Percentiles rank a stretch among this genome's conserved stretches.
Evolutionary conservation across 1,139 yeast species (phyloP).

Genomic region (Yueomyces sp.): DNA sequence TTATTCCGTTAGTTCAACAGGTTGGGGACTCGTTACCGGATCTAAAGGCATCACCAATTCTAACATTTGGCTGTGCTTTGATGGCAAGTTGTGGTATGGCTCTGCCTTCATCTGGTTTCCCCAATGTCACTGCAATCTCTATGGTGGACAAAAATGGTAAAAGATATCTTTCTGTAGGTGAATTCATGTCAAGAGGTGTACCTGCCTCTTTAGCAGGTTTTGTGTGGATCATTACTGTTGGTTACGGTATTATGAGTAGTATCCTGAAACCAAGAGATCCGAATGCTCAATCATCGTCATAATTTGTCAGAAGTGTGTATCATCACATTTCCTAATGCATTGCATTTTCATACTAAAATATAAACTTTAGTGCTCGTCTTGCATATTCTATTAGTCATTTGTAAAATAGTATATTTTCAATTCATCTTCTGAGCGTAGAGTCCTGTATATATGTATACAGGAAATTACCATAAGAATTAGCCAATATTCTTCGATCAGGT

Average conservation of each 20-base stretch:
- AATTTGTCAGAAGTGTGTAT: conserved; percentile 14
- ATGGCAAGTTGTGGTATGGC: conserved; percentile 71
- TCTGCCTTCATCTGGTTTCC: conserved; percentile 64
- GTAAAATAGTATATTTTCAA: too few relatives aligned
- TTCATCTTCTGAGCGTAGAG: too few relatives aligned
- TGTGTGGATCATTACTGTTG: conserved; percentile 45
- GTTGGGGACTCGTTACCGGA: conserved; percentile 45
- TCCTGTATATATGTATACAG: too few relatives aligned
- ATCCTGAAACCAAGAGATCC: conserved; percentile 7
- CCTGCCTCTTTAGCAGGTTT: conserved; percentile 52
- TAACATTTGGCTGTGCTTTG: conserved; percentile 56
- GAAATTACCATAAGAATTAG: too few relatives aligned
- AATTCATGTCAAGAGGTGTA: conserved; percentile 60
- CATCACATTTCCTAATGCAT: conserved; percentile 50
- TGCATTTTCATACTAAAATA: conserved; percentile 11
- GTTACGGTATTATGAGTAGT: conserved; percentile 50
- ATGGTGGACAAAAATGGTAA: conserved; percentile 63
- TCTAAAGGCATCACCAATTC: conserved; percentile 39
- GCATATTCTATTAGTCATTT: too few relatives aligned
- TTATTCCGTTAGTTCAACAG: conserved; percentile 57
- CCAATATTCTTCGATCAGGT: too few relatives aligned
- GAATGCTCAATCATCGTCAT: conserved; percentile 1
- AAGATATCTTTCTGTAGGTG: conserved; percentile 50
- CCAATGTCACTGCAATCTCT: conserved; percentile 68
- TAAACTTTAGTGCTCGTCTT: conserved; percentile 13